phyloP scores from a whole-genome alignment of 495 filamentous ascomycete genomes.

The Hypoxylon rickii region DNA sequence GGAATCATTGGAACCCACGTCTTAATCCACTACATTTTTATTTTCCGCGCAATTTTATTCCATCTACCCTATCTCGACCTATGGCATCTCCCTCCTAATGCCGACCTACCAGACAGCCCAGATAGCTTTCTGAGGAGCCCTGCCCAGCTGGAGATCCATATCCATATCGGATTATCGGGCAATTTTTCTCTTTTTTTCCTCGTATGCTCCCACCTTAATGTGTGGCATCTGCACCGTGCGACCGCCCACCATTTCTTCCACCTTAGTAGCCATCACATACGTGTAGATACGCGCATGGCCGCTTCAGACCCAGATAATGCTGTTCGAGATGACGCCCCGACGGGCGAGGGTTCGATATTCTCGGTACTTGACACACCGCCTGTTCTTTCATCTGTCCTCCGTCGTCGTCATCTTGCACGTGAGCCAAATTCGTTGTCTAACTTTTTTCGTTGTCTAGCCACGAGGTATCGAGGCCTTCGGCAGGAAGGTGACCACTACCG shows the following conservation, averaged over 20 bases:
- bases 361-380: conserved; percentile 50
- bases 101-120: conserved; percentile 4
- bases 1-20: no score
- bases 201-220: conserved; percentile 23
- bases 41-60: neutral
- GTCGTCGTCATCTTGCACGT: conserved; percentile 2
- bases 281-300: conserved; percentile 53
- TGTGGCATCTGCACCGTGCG: conserved; percentile 33
- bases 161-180: conserved; percentile 21
- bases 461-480: conserved; percentile 91
- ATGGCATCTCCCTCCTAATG: conserved; percentile 18
- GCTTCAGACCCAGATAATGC: conserved; percentile 57
- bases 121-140: conserved; percentile 14
- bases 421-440: conserved; percentile 26
- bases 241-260: conserved; percentile 23
- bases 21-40: no score
- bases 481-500: conserved; percentile 92
- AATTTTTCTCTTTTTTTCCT: conserved; percentile 14
- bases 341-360: conserved; percentile 56
- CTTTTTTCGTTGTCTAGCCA: conserved; percentile 60
- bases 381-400: neutral
- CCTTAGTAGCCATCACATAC: conserved; percentile 26
- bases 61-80: neutral
- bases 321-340: conserved; percentile 50
- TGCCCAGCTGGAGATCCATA: no score